Base-by-base conservation (phyloP, 1,139 yeast genomes). In the Pichia sp. region DNA sequence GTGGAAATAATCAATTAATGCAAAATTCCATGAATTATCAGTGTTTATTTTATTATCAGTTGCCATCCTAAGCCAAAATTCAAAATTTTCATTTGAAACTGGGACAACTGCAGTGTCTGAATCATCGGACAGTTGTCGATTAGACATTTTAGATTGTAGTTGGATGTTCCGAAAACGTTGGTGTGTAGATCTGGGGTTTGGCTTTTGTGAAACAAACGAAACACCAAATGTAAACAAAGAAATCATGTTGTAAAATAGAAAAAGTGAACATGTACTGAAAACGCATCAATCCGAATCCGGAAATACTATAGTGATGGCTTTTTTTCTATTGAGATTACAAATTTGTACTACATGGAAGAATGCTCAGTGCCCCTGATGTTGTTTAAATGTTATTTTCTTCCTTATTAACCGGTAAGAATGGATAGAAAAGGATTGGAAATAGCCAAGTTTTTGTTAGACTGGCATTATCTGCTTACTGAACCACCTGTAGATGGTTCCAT, bases 61-160 rank as follows among this genome's bases (percentile, higher is more conserved):
- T 28, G 96, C 93, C 72, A 87, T 77, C 64, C 85, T 86, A 76
- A 89, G 87, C 96, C 96, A 88, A 69, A 87, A 89, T 65, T 91
- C 96, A 65, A 88, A 90, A 63, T 89, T 89, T 11, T 84, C 86
- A 61, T 53, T 58, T 5, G 59, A 53, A 22, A 58, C 53, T 10
- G 60, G 58, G 29, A 55, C 58, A 14, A 4, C 10, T 25, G 55
- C 58, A 14, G 5, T 14, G 22, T 56, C 51, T 19, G 41, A 41
- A 39, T 54, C 58, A 22, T 44, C 45, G 13, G 28, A 43, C 25
- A 27, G 29, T 33, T 30, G 28, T 27, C 31, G 38, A 14, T 28
- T 41, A 4, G n/a, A 11, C 42, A 39, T 36, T 18, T 5, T 19
- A 9, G 5, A 14, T 14, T 36, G 4, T 36, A 19, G 19, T 18